Percentiles rank a stretch among this genome's conserved stretches.
These are phyloP conservation scores for Penicillium crustosum DNA, from an alignment of 2,329 filamentous ascomycete species.

Conservation along the genomic window DNA sequence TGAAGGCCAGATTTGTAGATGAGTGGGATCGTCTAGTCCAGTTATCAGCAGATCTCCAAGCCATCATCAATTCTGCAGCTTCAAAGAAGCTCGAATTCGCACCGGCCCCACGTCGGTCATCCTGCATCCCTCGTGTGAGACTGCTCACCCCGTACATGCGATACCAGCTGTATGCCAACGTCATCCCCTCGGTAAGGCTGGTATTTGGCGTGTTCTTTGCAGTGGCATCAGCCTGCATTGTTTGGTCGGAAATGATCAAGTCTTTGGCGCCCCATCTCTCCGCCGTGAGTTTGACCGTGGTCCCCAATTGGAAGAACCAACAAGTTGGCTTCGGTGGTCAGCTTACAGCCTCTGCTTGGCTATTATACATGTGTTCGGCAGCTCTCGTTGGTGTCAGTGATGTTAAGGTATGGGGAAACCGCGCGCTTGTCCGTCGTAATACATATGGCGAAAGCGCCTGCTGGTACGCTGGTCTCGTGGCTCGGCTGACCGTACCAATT, in stretches of 20 bases:
- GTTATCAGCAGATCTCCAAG: slow-evolving; percentile 72
- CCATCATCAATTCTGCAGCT: slow-evolving; percentile 77
- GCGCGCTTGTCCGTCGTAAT: slow-evolving; percentile 83
- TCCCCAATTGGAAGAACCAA: slow-evolving; percentile 69
- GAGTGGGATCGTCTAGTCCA: slow-evolving; percentile 82
- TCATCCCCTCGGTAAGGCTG: slow-evolving; percentile 69
- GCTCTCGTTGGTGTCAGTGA: slow-evolving; percentile 85
- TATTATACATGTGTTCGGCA: slow-evolving; percentile 92
- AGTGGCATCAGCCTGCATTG: slow-evolving; percentile 74
- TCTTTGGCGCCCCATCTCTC: slow-evolving; percentile 75
- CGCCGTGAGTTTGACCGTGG: slow-evolving; percentile 59
- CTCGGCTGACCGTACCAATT: slow-evolving; percentile 86
- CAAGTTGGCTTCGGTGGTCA: slow-evolving; percentile 86
- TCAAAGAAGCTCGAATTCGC: slow-evolving; percentile 80
- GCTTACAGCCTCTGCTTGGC: slow-evolving; percentile 79
- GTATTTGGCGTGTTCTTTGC: slow-evolving; percentile 66
- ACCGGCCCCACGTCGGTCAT: slow-evolving; percentile 55
- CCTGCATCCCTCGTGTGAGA: slow-evolving; percentile 55
- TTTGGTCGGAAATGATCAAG: slow-evolving; percentile 94
- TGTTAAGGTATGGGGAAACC: slow-evolving; percentile 95
- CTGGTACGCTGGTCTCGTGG: slow-evolving; percentile 93
- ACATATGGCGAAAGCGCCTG: slow-evolving; percentile 92
- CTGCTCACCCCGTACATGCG: slow-evolving; percentile 78
- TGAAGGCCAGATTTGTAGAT: slow-evolving; percentile 75
- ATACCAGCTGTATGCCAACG: slow-evolving; percentile 71